Conservation (phyloP, 345 rosid genomes). For the Brassica cretica region DNA sequence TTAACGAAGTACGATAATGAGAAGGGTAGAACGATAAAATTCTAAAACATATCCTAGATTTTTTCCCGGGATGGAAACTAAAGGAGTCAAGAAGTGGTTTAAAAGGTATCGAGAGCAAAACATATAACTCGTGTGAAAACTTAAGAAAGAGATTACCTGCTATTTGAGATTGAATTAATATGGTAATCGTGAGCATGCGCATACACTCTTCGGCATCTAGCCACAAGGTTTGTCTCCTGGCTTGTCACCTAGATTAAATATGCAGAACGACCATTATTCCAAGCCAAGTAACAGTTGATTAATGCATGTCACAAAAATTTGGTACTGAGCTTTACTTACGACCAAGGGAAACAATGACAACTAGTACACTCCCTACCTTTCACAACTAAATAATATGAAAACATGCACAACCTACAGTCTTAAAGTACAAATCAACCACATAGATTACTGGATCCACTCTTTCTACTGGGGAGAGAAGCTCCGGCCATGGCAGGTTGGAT, state of each 20-base stretch:
- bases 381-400: not conserved
- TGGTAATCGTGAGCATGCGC: slow-evolving; percentile 96
- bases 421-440: slow-evolving; percentile 13
- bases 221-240: slow-evolving; percentile 77
- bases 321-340: slow-evolving; percentile 8
- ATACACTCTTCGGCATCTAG: slow-evolving; percentile 96
- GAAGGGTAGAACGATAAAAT: not conserved
- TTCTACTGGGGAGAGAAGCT: not conserved
- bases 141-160: slow-evolving; percentile 53
- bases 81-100: not conserved
- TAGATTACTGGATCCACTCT: not conserved
- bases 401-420: slow-evolving; percentile 9
- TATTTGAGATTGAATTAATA: slow-evolving; percentile 87
- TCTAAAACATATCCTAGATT: not conserved
- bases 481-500: slow-evolving; percentile 1
- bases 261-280: slow-evolving; percentile 19
- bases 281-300: not conserved
- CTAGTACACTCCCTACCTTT: slow-evolving; percentile 8
- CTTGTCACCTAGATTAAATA: slow-evolving; percentile 43
- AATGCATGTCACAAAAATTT: not conserved
- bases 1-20: slow-evolving; percentile 3
- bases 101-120: not conserved
- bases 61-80: slow-evolving; percentile 9
- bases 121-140: not conserved
- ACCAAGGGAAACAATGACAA: not conserved